Evolutionary conservation across 2,329 filamentous ascomycete genomes (phyloP).

Genomic region (Ilyonectria mors-panacis): DNA sequence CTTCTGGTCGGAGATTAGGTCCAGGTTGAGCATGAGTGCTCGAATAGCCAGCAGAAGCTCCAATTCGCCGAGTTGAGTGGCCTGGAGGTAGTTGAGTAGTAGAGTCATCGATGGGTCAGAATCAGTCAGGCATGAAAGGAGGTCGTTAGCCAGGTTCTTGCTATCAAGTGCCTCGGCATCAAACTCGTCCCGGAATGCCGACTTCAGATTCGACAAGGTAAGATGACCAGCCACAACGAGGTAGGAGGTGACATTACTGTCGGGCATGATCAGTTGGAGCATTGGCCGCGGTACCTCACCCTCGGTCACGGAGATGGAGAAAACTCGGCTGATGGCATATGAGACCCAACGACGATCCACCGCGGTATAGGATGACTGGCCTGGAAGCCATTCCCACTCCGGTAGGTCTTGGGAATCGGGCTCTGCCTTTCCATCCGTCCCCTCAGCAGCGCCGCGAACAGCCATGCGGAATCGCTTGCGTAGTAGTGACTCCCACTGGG

Average conservation of each 20-base stretch:
- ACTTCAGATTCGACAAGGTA: conserved; percentile 70
- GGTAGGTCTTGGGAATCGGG: conserved; percentile 49
- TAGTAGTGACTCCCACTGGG: conserved; percentile 65
- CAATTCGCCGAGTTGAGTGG: conserved; percentile 74
- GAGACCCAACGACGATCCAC: conserved; percentile 77
- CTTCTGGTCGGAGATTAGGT: conserved; percentile 65
- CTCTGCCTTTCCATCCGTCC: conserved; percentile 39
- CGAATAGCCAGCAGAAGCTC: conserved; percentile 79
- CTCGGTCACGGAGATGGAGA: conserved; percentile 65
- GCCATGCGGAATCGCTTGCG: conserved; percentile 65
- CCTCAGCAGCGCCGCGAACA: conserved; percentile 42
- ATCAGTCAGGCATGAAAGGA: conserved; percentile 73
- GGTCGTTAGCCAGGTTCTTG: conserved; percentile 69
- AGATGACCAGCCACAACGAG: conserved; percentile 73
- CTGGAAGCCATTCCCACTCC: conserved; percentile 67
- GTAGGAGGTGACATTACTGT: conserved; percentile 71
- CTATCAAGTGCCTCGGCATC: conserved; percentile 60
- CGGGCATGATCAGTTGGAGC: conserved; percentile 59
- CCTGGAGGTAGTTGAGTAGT: conserved; percentile 75
- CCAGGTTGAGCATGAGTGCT: conserved; percentile 78
- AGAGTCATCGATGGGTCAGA: conserved; percentile 79
- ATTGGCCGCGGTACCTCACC: conserved; percentile 55
- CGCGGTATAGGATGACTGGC: conserved; percentile 63
- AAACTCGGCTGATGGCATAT: conserved; percentile 73
- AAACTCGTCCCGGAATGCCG: conserved; percentile 68